Base-by-base conservation (phyloP, 345 rosid species). In the Salix viminalis region DNA sequence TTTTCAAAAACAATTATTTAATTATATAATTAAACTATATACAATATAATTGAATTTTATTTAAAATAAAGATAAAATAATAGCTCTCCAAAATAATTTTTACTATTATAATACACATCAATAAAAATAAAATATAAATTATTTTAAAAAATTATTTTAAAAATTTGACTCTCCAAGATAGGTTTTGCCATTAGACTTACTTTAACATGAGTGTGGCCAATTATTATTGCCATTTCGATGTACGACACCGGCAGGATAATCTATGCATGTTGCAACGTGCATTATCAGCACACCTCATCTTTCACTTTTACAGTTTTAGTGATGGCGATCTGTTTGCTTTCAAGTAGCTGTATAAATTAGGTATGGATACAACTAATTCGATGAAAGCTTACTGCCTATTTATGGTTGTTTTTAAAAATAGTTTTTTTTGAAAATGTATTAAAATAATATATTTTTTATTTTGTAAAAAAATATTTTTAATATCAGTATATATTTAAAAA, bases 101-200 rank as follows among this genome's bases (percentile, higher is more conserved):
- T 30, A 30, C 0, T 30, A 30, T 30, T 30, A 0, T 2, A 30
- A 0, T 30, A 30, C 4, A 30, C 0, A 30, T 30, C 2, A 30
- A 30, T 30, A 30, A 30, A 30, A 30, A 30, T 0, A 0, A 30
- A 2, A 30, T 30, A 30, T 30, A 2, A 0, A 30, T 0, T 30
- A 30, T 30, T 2, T 2, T 2, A 30, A 30, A 30, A 30, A 2
- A 30, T 30, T 0, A 30, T 30, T 30, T 30, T 30, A 30, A 30
- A 30, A 0, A 30, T 30, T 30, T 30, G 0, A 0, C 0, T 30
- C 0, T 30, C 0, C 4, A 30, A 30, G 0, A 30, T 30, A 2
- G 2, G 0, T 28, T 0, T 30, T 30, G 32, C 0, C 2, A 28
- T 28, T 1, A 28, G 0, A 28, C 2, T 30, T 30, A 2, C 30